These are phyloP conservation scores for Ophiostoma sp. DNA, from an alignment of 2,329 filamentous ascomycete genomes.

Conservation along the genomic window DNA sequence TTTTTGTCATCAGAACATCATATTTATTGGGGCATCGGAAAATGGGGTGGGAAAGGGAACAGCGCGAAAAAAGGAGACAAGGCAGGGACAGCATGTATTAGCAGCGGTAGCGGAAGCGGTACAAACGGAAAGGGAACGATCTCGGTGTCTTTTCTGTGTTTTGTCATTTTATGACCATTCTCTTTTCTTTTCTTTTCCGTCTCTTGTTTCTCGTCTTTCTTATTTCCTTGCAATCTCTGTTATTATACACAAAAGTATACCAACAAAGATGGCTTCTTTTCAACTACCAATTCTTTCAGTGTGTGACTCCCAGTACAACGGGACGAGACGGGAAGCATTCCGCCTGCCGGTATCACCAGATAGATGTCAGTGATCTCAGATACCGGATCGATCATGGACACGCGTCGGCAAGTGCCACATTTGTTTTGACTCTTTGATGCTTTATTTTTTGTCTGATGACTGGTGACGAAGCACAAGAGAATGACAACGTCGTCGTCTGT, in stretches of 20 bases:
- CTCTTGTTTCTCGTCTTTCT: conserved; percentile 7
- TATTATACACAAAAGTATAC: neutral
- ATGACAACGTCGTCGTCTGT: neutral
- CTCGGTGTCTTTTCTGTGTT: neutral
- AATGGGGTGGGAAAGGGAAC: neutral
- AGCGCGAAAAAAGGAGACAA: neutral
- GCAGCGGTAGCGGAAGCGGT: neutral
- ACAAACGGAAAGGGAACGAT: neutral
- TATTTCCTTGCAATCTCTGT: neutral
- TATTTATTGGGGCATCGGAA: neutral
- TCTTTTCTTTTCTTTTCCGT: neutral
- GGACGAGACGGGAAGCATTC: neutral
- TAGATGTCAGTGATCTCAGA: neutral
- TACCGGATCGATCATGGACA: neutral
- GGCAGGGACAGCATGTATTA: neutral
- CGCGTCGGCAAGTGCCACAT: conserved; percentile 6
- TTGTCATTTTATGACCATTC: neutral
- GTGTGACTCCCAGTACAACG: neutral
- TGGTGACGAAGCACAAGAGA: neutral
- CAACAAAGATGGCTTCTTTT: neutral
- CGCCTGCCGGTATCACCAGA: neutral
- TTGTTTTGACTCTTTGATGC: neutral
- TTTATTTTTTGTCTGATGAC: neutral
- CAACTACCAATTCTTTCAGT: neutral
- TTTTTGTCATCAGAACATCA: neutral